Evolutionary conservation across 1,284 basidiomycete genomes (phyloP).

Genomic region (Uromyces viciae-fabae): DNA sequence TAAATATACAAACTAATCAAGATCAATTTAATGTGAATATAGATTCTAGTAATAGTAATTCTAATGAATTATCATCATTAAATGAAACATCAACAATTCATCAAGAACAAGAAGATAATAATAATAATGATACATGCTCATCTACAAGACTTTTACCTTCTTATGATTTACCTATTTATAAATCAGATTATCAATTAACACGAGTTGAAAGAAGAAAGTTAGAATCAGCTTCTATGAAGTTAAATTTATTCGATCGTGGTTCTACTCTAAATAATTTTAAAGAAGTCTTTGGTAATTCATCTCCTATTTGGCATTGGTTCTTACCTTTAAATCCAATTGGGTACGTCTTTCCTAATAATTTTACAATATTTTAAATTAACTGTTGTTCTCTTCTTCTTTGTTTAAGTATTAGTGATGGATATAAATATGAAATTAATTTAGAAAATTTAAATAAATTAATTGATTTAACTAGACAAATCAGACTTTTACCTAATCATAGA

Average conservation of each 20-base stretch:
- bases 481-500: slow-evolving; percentile 39
- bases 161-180: slow-evolving; percentile 37
- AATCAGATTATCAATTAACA: slow-evolving; percentile 32
- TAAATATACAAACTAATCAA: background rate
- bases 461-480: slow-evolving; percentile 25
- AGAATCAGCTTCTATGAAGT: slow-evolving; percentile 16
- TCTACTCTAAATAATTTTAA: slow-evolving; percentile 1
- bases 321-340: slow-evolving; percentile 38
- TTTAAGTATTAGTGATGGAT: slow-evolving; percentile 40
- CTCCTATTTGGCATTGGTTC: slow-evolving; percentile 21
- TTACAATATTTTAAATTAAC: background rate
- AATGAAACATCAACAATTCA: background rate
- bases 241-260: slow-evolving; percentile 41
- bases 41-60: background rate
- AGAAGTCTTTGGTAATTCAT: slow-evolving; percentile 24
- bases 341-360: too few species aligned
- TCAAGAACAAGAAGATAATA: background rate
- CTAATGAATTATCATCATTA: background rate
- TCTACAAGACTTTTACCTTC: too few species aligned
- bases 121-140: background rate
- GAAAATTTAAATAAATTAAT: slow-evolving; percentile 14
- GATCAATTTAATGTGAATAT: background rate
- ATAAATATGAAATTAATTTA: slow-evolving; percentile 18
- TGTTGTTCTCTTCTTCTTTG: background rate
- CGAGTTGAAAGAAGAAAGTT: slow-evolving; percentile 35